Conservation (phyloP, 495 filamentous ascomycete genomes). For the Hypoxylon trugodes region DNA sequence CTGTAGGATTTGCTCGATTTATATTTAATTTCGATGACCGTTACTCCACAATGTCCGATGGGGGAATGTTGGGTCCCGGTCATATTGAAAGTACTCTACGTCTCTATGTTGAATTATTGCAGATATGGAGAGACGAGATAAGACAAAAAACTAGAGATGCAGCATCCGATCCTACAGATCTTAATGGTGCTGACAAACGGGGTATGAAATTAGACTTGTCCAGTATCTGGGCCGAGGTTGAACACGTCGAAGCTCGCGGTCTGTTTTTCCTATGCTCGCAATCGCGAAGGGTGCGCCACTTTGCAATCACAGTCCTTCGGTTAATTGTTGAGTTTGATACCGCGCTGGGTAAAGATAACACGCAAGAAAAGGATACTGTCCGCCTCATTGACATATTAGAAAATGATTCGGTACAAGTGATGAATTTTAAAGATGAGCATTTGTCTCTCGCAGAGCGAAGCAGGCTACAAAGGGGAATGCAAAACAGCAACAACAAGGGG, state of each 20-base stretch:
- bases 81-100: constrained; percentile 95
- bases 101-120: constrained; percentile 90
- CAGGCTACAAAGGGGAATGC: constrained; percentile 88
- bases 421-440: constrained; percentile 92
- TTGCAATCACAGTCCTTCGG: constrained; percentile 90
- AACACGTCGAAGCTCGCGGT: constrained; percentile 96
- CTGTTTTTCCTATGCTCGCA: constrained; percentile 99
- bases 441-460: constrained; percentile 92
- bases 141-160: constrained; percentile 82
- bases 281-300: constrained; percentile 84
- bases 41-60: constrained; percentile 97
- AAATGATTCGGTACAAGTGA: constrained; percentile 83
- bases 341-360: constrained; percentile 73
- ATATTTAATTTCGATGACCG: constrained; percentile 98
- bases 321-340: constrained; percentile 94
- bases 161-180: constrained; percentile 67
- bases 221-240: constrained; percentile 87
- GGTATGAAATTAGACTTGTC: constrained; percentile 85
- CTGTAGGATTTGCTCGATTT: constrained; percentile 93
- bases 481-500: constrained; percentile 82
- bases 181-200: constrained; percentile 63
- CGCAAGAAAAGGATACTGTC: constrained; percentile 63
- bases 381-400: constrained; percentile 92
- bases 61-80: constrained; percentile 92
- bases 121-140: constrained; percentile 98